A percentile compares a stretch with the other conserved stretches of the same genome.
These are phyloP conservation scores for Zygoascus bituminiphila DNA, from an alignment of 805 yeast species.

Conservation along the genomic window DNA sequence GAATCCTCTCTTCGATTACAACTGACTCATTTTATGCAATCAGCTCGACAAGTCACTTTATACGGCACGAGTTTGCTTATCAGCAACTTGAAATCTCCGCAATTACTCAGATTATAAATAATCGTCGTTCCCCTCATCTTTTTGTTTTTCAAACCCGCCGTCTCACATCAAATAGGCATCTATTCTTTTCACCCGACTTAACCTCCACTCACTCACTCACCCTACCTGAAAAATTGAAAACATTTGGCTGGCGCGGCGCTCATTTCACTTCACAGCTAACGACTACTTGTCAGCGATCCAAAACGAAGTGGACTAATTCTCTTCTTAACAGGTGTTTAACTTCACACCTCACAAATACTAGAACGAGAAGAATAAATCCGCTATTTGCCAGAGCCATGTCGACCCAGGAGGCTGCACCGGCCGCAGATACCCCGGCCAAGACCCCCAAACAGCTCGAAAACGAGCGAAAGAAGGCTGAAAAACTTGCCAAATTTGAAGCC, in stretches of 20 bases:
- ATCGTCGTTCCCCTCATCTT: neutral
- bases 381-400: neutral
- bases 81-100: no score
- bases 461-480: conserved; percentile 82
- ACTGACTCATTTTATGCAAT: neutral
- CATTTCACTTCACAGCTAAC: neutral
- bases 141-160: neutral
- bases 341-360: conserved; percentile 1
- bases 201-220: neutral
- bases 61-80: no score
- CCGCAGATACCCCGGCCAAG: conserved; percentile 38
- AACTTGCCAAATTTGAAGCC: conserved; percentile 79
- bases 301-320: neutral
- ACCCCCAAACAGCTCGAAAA: conserved; percentile 78
- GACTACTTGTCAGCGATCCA: neutral
- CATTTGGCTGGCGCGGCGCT: no score
- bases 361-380: conserved; percentile 4
- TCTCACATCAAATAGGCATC: no score
- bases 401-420: conserved; percentile 10
- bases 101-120: neutral
- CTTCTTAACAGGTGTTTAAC: neutral
- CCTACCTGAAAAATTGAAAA: neutral
- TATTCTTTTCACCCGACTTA: neutral
- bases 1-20: no score
- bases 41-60: no score